A percentile compares a stretch with the other conserved stretches of the same genome.
These are phyloP conservation scores for Pulveroboletus ravenelii DNA, from an alignment of 768 basidiomycete species.

Conservation along the genomic window DNA sequence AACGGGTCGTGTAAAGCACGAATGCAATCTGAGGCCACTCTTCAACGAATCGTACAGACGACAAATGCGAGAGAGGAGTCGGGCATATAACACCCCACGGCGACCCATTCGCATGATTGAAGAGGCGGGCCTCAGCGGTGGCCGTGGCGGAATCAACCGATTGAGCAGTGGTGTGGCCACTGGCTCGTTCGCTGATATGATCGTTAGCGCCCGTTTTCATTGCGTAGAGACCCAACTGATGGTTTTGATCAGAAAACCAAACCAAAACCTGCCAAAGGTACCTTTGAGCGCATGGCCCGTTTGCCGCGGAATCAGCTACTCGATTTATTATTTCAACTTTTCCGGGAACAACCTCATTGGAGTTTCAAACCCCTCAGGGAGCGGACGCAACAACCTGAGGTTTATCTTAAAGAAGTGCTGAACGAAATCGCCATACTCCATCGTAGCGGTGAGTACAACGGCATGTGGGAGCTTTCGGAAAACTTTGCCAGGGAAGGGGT, in stretches of 20 bases:
- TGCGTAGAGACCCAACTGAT: constrained; percentile 1
- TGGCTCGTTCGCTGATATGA: constrained; percentile 57
- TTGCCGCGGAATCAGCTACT: constrained; percentile 85
- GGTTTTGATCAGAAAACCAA: constrained; percentile 48
- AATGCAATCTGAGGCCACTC: constrained; percentile 66
- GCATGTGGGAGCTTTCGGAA: constrained; percentile 74
- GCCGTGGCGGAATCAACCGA: constrained; percentile 69
- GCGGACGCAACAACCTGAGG: constrained; percentile 81
- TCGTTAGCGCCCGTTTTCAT: constrained; percentile 44
- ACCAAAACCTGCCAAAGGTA: constrained; percentile 60
- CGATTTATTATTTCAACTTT: constrained; percentile 75
- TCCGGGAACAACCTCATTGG: constrained; percentile 80
- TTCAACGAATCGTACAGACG: constrained; percentile 64
- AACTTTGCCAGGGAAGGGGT: constrained; percentile 65
- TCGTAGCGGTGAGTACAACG: constrained; percentile 75
- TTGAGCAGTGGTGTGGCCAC: constrained; percentile 70
- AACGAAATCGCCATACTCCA: constrained; percentile 72
- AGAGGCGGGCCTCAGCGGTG: constrained; percentile 62
- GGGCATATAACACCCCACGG: constrained; percentile 59
- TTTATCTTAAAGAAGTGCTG: constrained; percentile 80
- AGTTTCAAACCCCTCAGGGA: constrained; percentile 71
- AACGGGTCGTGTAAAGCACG: constrained; percentile 77
- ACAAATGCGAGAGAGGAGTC: constrained; percentile 66
- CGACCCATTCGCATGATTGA: constrained; percentile 73
- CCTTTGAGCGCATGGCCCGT: constrained; percentile 87